Percentiles rank a stretch among this genome's conserved stretches.
phyloP scores from a whole-genome alignment of 1,284 basidiomycete species.

The Sphaerobolus stellatus region DNA sequence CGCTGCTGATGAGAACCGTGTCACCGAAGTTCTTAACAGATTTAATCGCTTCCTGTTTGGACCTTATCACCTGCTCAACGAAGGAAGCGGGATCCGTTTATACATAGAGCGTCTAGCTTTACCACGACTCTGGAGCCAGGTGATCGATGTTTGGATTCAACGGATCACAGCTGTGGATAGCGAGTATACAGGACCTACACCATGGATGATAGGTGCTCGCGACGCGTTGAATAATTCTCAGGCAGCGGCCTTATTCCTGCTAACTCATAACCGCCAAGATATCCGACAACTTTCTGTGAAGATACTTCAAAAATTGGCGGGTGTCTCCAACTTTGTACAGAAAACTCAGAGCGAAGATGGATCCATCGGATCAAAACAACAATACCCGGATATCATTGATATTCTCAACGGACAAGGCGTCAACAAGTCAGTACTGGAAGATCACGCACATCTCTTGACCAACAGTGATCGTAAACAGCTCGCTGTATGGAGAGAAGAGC shows the following conservation, averaged over 20 bases:
- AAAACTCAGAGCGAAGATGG: neutral
- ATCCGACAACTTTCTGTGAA: slow-evolving; percentile 61
- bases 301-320: slow-evolving; percentile 53
- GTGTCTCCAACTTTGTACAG: slow-evolving; percentile 23
- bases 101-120: slow-evolving; percentile 66
- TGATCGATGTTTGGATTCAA: slow-evolving; percentile 71
- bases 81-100: slow-evolving; percentile 61
- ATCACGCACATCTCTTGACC: slow-evolving; percentile 66
- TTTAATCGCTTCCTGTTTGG: slow-evolving; percentile 81
- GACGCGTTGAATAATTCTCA: slow-evolving; percentile 60
- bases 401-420: slow-evolving; percentile 48
- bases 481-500: slow-evolving; percentile 60
- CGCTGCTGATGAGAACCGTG: slow-evolving; percentile 60
- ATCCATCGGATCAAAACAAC: neutral
- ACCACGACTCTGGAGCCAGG: slow-evolving; percentile 71
- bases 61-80: slow-evolving; percentile 64
- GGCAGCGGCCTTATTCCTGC: slow-evolving; percentile 74
- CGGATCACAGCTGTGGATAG: slow-evolving; percentile 45
- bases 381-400: slow-evolving; percentile 43
- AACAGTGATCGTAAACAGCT: slow-evolving; percentile 55
- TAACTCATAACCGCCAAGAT: slow-evolving; percentile 58
- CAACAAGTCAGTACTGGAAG: slow-evolving; percentile 50
- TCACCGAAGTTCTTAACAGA: slow-evolving; percentile 62
- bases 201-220: slow-evolving; percentile 32
- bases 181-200: slow-evolving; percentile 39